Percentiles rank a stretch among this genome's conserved stretches.
Conservation (phyloP, 202 grass and related monocot species). For the Brachypodium distachyon region DNA sequence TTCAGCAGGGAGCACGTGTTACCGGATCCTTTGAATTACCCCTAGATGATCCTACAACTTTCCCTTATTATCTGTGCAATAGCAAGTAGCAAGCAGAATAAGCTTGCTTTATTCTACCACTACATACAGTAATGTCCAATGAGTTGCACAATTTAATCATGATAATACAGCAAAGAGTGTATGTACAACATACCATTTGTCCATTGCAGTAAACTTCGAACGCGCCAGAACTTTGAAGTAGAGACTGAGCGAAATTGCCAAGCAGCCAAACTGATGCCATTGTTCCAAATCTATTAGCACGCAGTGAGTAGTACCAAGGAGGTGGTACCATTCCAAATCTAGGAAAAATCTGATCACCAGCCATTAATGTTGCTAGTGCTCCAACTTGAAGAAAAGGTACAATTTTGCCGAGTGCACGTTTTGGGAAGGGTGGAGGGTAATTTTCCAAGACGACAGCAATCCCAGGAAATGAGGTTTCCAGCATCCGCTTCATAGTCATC, state of each 20-base stretch:
- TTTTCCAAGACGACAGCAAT: slow-evolving; percentile 78
- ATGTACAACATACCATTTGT: slow-evolving; percentile 57
- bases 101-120: background rate
- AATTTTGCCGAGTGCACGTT: slow-evolving; percentile 67
- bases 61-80: background rate
- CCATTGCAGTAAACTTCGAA: slow-evolving; percentile 96
- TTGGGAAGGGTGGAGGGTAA: slow-evolving; percentile 86
- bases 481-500: slow-evolving; percentile 77
- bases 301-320: slow-evolving; percentile 65
- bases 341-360: slow-evolving; percentile 93
- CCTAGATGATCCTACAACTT: background rate
- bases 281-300: slow-evolving; percentile 92
- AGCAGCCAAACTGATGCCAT: slow-evolving; percentile 83
- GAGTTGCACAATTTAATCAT: background rate
- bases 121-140: background rate
- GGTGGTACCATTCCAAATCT: slow-evolving; percentile 91
- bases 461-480: slow-evolving; percentile 81
- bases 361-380: slow-evolving; percentile 70
- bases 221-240: slow-evolving; percentile 88
- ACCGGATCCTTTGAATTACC: no score
- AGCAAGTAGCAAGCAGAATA: background rate
- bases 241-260: slow-evolving; percentile 78
- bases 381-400: slow-evolving; percentile 89
- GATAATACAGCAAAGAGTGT: background rate
- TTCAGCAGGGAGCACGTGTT: no score